Evolutionary conservation across 257 asterid genomes (phyloP), one percentile per base, ranked within the genome.

Genomic region (Ajuga chamaepitys): DNA sequence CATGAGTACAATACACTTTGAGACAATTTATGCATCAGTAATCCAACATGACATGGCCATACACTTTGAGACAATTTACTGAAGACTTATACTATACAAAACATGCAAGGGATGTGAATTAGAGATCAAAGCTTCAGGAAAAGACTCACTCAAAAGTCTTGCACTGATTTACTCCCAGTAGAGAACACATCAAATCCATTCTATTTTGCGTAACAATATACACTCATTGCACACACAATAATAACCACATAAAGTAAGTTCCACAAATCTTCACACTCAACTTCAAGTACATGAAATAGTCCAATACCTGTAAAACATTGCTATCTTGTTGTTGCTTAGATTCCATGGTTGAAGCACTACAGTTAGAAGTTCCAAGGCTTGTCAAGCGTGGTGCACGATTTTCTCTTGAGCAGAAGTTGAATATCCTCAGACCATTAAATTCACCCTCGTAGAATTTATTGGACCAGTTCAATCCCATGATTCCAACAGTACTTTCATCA

Each of bases 361-460:
- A 54, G 14, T 67, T 71, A 72, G 71, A 70, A 55, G 51, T 72
- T 55, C 66, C 30, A 9, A 69, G 73, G 47, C 75, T 70, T 32
- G 90, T 91, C 57, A 40, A 60, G 7, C 59, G 55, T 24, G 85
- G 89, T 63, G 79, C 71, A 37, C 50, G 53, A 70, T 68, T 74
- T 69, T 76, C 78, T 24, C 71, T 35, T 0, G 85, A 78, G 78
- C 60, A 79, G 70, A 81, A 83, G 52, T 67, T 73, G 42, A 86
- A 79, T 25, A 68, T 12, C 53, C 64, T 17, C 62, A 91, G 71
- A 74, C 83, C 89, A 37, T 70, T 56, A 41, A 86, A 88, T 74
- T 91, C 98, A 63, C 94, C 89, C 0, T 41, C 75, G 42, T 91
- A 88, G 25, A 91, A 77, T 76, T 88, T 91, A 71, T 81, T 82